Conservation (phyloP, 768 basidiomycete genomes). For the Tephrocybe sp. region DNA sequence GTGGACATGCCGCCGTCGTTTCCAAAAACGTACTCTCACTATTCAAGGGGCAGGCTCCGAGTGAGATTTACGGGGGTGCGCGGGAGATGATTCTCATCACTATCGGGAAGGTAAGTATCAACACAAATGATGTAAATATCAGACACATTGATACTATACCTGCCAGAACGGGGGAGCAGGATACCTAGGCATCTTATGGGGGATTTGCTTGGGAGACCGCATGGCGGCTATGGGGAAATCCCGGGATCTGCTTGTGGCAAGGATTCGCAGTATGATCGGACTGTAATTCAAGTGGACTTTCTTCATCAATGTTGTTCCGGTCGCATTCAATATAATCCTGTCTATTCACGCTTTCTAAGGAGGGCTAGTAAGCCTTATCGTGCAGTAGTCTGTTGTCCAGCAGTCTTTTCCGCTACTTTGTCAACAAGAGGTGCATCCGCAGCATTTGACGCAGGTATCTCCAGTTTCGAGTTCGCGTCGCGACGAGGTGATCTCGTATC, state of each 20-base stretch:
- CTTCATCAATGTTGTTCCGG: background rate
- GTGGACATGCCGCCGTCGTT: slow-evolving; percentile 41
- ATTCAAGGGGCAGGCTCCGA: slow-evolving; percentile 30
- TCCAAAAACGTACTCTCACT: slow-evolving; percentile 46
- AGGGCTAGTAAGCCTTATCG: slow-evolving; percentile 22
- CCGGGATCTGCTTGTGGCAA: slow-evolving; percentile 24
- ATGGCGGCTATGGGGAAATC: slow-evolving; percentile 38
- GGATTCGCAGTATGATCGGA: slow-evolving; percentile 13
- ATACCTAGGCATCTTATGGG: slow-evolving; percentile 45
- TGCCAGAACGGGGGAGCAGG: slow-evolving; percentile 36
- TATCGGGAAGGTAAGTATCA: slow-evolving; percentile 49
- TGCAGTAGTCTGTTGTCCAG: slow-evolving; percentile 64
- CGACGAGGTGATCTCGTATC: slow-evolving; percentile 53
- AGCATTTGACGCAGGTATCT: slow-evolving; percentile 78
- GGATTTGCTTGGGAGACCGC: slow-evolving; percentile 44
- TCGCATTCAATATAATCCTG: background rate
- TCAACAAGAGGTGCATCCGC: slow-evolving; percentile 70
- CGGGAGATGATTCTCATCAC: slow-evolving; percentile 54
- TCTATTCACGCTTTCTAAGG: background rate
- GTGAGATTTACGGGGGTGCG: slow-evolving; percentile 42
- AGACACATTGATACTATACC: slow-evolving; percentile 6
- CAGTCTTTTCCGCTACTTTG: slow-evolving; percentile 52
- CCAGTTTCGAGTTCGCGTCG: slow-evolving; percentile 61
- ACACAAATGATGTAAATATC: background rate
- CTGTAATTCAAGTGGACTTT: background rate